These are phyloP conservation scores for Suillus bovinus DNA, from an alignment of 768 basidiomycete species.

Conservation along the genomic window DNA sequence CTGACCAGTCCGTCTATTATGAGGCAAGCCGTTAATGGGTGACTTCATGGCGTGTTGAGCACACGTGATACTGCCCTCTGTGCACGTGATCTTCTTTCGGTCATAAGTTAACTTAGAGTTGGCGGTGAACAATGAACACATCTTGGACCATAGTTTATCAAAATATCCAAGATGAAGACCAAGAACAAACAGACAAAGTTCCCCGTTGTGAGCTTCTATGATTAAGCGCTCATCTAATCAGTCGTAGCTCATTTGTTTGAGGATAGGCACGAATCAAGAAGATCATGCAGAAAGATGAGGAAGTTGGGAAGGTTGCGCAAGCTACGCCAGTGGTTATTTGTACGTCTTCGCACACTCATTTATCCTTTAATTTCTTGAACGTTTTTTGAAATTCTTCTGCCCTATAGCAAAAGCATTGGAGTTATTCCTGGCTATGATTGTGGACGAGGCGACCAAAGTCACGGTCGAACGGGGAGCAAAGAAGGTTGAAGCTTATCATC, in stretches of 20 bases:
- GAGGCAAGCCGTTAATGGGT: no score
- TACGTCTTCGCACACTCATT: constrained; percentile 42
- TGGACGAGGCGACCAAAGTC: constrained; percentile 81
- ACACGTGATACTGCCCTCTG: not conserved
- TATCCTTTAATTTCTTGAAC: constrained; percentile 14
- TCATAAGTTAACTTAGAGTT: no score
- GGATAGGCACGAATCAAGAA: constrained; percentile 93
- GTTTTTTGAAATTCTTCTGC: not conserved
- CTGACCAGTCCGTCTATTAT: no score
- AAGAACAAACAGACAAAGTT: constrained; percentile 92
- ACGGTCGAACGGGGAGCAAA: constrained; percentile 77
- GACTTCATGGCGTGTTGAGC: not conserved
- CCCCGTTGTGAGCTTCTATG: constrained; percentile 66
- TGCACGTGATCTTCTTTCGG: not conserved
- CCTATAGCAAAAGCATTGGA: constrained; percentile 88
- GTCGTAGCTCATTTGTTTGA: constrained; percentile 11
- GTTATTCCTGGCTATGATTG: constrained; percentile 82
- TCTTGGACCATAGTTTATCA: not conserved
- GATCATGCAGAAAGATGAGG: constrained; percentile 99
- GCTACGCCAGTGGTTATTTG: constrained; percentile 97
- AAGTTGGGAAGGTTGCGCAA: constrained; percentile 97
- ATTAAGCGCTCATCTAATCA: not conserved
- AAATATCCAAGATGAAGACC: constrained; percentile 63
- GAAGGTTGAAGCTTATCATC: constrained; percentile 89
- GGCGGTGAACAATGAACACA: not conserved